Evolutionary conservation across 2,329 filamentous ascomycete genomes (phyloP).

Genomic region (Hysterium pulicare): DNA sequence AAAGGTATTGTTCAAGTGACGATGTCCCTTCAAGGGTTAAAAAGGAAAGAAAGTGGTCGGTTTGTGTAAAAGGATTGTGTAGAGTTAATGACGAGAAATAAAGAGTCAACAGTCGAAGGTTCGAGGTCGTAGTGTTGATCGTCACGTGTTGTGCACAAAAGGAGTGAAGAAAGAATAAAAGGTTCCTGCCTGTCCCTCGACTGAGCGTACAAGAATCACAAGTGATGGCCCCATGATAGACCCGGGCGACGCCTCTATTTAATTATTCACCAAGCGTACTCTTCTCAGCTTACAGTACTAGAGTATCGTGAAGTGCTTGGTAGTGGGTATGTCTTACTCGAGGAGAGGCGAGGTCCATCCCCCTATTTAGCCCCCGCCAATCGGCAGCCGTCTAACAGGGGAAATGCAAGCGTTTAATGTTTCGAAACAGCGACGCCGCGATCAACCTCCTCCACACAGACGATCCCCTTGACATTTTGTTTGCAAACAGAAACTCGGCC

Average conservation of each 20-base stretch:
- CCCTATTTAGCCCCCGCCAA: no score
- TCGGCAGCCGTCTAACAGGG: neutral
- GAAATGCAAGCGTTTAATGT: neutral
- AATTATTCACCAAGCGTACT: no score
- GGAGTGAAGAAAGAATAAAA: neutral
- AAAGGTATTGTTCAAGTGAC: no score
- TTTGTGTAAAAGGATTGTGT: neutral
- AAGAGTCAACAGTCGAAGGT: no score
- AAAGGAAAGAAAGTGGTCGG: neutral
- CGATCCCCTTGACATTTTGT: neutral
- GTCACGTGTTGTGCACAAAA: no score
- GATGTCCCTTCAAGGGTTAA: no score
- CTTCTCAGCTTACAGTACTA: no score
- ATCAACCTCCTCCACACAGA: neutral
- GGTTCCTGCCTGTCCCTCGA: neutral
- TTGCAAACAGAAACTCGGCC: neutral
- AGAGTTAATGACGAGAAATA: no score
- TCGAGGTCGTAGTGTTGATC: no score
- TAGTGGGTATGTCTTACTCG: no score
- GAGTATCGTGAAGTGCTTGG: no score
- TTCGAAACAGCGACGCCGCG: neutral
- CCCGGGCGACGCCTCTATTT: neutral
- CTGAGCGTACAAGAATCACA: neutral
- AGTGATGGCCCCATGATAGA: neutral
- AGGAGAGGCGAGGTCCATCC: no score